phyloP scores from a whole-genome alignment of 495 filamentous ascomycete species.

The Oidiodendron maius region DNA sequence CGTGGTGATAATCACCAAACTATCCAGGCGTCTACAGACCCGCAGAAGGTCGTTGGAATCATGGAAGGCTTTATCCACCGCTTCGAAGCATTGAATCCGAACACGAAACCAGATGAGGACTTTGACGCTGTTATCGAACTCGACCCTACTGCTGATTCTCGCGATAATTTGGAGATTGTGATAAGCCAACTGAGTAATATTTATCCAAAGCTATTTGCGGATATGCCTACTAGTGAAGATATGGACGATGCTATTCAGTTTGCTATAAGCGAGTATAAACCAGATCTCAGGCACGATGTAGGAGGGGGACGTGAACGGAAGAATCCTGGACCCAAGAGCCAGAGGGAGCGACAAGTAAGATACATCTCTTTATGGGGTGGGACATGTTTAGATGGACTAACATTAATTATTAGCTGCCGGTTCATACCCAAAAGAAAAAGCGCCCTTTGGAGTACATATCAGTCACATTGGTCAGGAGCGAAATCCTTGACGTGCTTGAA shows the following conservation, averaged over 20 bases:
- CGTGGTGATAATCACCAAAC: slow-evolving; percentile 98
- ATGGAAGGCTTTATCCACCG: slow-evolving; percentile 91
- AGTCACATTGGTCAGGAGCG: slow-evolving; percentile 53
- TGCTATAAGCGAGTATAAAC: slow-evolving; percentile 73
- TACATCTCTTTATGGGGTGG: too few species aligned
- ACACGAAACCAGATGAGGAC: slow-evolving; percentile 58
- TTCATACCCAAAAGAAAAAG: slow-evolving; percentile 15
- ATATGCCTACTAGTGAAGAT: slow-evolving; percentile 65
- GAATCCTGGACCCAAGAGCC: slow-evolving; percentile 1
- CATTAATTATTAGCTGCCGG: too few species aligned
- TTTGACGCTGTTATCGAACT: slow-evolving; percentile 86
- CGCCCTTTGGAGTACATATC: slow-evolving; percentile 72
- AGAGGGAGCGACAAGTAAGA: slow-evolving; percentile 16
- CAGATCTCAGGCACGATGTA: slow-evolving; percentile 68
- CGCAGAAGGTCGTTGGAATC: slow-evolving; percentile 70
- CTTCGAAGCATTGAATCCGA: slow-evolving; percentile 69
- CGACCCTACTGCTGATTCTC: slow-evolving; percentile 66
- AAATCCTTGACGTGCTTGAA: slow-evolving; percentile 57
- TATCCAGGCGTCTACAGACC: slow-evolving; percentile 71
- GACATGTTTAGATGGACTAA: too few species aligned
- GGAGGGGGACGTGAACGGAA: slow-evolving; percentile 29
- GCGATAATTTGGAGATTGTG: slow-evolving; percentile 80
- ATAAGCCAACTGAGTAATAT: slow-evolving; percentile 59
- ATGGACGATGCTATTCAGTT: slow-evolving; percentile 74
- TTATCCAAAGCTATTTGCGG: slow-evolving; percentile 69